A percentile compares a stretch with the other conserved stretches of the same genome.
These are phyloP conservation scores for Polytrichum commune DNA, from an alignment of 225 moss, liverwort and hornwort species.

Conservation along the genomic window DNA sequence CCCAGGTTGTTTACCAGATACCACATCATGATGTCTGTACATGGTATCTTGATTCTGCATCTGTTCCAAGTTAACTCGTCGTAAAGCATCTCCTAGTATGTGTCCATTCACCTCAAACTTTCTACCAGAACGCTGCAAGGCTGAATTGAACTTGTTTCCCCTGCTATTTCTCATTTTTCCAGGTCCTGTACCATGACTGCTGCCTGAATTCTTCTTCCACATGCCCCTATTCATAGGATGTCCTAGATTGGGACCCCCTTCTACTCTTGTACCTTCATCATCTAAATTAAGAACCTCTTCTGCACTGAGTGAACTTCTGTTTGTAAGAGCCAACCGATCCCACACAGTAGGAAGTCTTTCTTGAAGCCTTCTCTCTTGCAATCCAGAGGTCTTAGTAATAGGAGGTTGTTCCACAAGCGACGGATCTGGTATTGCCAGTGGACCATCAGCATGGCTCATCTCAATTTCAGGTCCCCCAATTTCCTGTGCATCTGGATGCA, in stretches of 20 bases:
- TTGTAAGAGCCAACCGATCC: constrained; percentile 73
- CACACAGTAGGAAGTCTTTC: constrained; percentile 63
- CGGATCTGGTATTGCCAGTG: constrained; percentile 6
- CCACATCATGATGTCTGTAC: constrained; percentile 22
- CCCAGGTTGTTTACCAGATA: constrained; percentile 23
- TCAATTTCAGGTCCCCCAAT: constrained; percentile 37
- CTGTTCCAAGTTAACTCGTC: constrained; percentile 39
- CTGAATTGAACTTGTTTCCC: constrained; percentile 28
- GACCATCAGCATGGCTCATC: constrained; percentile 24
- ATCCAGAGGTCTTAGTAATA: constrained; percentile 14
- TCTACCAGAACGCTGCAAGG: constrained; percentile 20
- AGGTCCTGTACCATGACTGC: constrained; percentile 26
- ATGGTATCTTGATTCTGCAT: constrained; percentile 31
- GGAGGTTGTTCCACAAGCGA: constrained; percentile 20
- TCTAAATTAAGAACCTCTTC: constrained; percentile 27
- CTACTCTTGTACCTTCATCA: constrained; percentile 41
- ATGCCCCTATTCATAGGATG: constrained; percentile 43
- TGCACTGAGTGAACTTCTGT: constrained; percentile 21
- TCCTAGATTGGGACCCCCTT: constrained; percentile 12
- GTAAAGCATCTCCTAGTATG: constrained; percentile 45
- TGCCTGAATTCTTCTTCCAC: constrained; percentile 58
- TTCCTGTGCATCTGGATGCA: constrained; percentile 47
- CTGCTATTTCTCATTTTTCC: constrained; percentile 43
- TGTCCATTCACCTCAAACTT: constrained; percentile 36
- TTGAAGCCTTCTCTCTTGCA: constrained; percentile 31